Evolutionary conservation across 306 rosid species (phyloP).

Genomic region (Clitoria ternatea): DNA sequence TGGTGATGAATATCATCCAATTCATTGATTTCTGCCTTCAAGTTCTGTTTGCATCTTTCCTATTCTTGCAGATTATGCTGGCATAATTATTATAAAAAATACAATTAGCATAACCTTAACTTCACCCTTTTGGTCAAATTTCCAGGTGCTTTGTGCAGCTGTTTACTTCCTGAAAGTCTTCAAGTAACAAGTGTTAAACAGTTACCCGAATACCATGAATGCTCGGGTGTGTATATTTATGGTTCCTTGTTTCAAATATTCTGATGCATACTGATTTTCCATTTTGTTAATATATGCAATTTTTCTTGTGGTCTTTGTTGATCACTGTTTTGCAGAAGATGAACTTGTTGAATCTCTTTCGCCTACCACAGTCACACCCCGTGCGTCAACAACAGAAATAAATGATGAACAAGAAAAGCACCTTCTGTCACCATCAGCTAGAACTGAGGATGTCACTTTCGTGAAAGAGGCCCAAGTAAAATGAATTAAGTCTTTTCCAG

Average conservation of each 20-base stretch:
- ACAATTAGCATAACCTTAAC: constrained; percentile 5
- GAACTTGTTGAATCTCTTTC: constrained; percentile 53
- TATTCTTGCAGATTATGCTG: background rate
- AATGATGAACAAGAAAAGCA: constrained; percentile 62
- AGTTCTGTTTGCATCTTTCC: background rate
- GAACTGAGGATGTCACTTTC: constrained; percentile 48
- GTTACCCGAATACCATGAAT: constrained; percentile 68
- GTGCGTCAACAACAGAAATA: constrained; percentile 40
- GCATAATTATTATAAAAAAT: background rate
- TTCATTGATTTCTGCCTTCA: background rate
- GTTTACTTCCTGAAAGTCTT: constrained; percentile 94
- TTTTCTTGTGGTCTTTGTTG: constrained; percentile 6
- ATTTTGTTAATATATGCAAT: constrained; percentile 23
- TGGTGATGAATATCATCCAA: background rate
- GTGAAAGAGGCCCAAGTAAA: constrained; percentile 46
- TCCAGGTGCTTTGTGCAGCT: constrained; percentile 87
- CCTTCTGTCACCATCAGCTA: constrained; percentile 48
- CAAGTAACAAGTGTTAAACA: constrained; percentile 77
- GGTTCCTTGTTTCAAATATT: background rate
- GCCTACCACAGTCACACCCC: constrained; percentile 44
- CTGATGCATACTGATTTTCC: constrained; percentile 1
- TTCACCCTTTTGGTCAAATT: constrained; percentile 27
- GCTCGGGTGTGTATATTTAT: constrained; percentile 52
- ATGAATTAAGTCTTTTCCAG: constrained; percentile 9
- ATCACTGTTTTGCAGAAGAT: constrained; percentile 51